Evolutionary conservation across 179 eudicot species (phyloP), one percentile per base, ranked within the genome.

Genomic region (Vitellaria paradoxa): DNA sequence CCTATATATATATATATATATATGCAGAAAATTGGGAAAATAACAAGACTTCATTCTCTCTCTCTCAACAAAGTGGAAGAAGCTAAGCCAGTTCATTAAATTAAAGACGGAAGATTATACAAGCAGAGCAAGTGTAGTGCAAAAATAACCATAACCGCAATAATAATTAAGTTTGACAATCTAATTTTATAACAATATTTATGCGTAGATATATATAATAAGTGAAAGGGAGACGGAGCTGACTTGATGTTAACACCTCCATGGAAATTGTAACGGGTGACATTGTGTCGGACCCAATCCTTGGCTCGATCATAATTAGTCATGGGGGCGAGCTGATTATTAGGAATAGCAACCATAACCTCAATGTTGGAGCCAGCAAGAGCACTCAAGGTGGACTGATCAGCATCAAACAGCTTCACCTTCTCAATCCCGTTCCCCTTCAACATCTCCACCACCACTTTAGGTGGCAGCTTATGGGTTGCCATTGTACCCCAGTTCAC

Each of bases 401-500:
- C 93, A 4, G 98, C 87, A 85, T 94, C 98, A 77, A 94, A 94
- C n/a, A 94, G 86, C 86, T 94, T 94, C 85, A 94, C 97, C 60
- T 91, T 94, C 45, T 81, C 61, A 49, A 94, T 90, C 56, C 91
- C 93, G 81, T 94, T 94, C 77, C 89, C 96, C 20, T 86, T 84
- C 75, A 94, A 74, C 92, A 94, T 82, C 80, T 94, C 89, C 23
- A 94, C 98, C 45, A 94, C 93, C 9, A 70, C 78, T 47, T 85
- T 80, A 0, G 97, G 89, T 0, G 93, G 87, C 64, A 94, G 68
- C 70, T 82, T 76, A 80, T 92, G 96, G 64, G 76, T 85, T 9
- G 97, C 96, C 85, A 87, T 89, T 4, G 97, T 87, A 26, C 98
- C 98, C 98, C 98, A 94, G 75, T 94, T 94, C 40, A 94, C 89